A percentile compares a stretch with the other conserved stretches of the same genome.
Conservation (phyloP, 1,284 basidiomycete genomes). For the Coriolopsis trogii region DNA sequence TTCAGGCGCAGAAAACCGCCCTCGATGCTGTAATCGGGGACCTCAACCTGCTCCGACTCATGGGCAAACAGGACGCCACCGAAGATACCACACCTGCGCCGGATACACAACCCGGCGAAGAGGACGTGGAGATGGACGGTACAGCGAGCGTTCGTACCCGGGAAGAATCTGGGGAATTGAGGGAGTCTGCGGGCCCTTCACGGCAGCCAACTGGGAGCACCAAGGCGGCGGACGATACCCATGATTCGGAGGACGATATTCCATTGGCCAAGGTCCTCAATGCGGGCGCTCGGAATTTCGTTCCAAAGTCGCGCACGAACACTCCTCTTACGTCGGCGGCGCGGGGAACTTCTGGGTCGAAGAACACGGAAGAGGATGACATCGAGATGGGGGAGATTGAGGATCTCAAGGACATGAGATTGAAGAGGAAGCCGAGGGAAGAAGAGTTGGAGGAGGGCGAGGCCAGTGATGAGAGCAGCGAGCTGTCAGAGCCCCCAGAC, state of each 20-base stretch:
- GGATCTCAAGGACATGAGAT: constrained; percentile 51
- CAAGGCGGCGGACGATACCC: constrained; percentile 39
- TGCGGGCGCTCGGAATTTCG: constrained; percentile 38
- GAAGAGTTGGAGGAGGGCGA: constrained; percentile 86
- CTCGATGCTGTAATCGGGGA: constrained; percentile 67
- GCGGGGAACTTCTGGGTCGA: constrained; percentile 30
- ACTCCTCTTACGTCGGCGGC: constrained; percentile 27
- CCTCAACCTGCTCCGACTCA: constrained; percentile 58
- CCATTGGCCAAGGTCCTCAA: constrained; percentile 39
- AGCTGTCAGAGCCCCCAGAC: constrained; percentile 73
- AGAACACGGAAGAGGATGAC: constrained; percentile 55
- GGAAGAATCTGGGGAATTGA: constrained; percentile 40
- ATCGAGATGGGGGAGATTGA: constrained; percentile 88
- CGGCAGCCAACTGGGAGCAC: constrained; percentile 10
- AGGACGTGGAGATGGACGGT: constrained; percentile 44
- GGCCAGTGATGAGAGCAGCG: constrained; percentile 77
- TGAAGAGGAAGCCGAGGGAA: constrained; percentile 50
- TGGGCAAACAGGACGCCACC: constrained; percentile 56
- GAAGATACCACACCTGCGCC: constrained; percentile 50
- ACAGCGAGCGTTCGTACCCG: constrained; percentile 25
- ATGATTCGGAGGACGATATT: constrained; percentile 37
- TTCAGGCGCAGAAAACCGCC: constrained; percentile 68
- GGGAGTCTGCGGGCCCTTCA: constrained; percentile 33
- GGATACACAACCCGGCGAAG: constrained; percentile 39
- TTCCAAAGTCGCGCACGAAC: constrained; percentile 34